Conservation (phyloP, 108 stramenopile species). For the Cyclotella kingstonii region DNA sequence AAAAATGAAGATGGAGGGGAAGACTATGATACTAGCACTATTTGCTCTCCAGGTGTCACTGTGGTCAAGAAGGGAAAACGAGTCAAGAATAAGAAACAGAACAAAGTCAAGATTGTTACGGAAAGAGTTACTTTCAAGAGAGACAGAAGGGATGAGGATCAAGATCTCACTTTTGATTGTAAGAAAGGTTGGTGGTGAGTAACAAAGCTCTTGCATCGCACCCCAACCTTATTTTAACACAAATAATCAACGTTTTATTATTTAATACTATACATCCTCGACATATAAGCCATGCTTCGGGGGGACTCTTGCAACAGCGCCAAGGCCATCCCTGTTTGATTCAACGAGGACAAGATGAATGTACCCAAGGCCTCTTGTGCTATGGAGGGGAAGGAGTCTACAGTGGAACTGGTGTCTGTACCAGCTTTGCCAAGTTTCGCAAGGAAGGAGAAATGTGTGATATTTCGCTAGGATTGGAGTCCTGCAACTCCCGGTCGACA, state of each 20-base stretch:
- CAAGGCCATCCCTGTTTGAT: constrained; percentile 9
- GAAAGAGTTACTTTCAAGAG: constrained; percentile 7
- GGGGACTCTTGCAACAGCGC: neutral
- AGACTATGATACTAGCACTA: constrained; percentile 3
- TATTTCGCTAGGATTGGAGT: constrained; percentile 5
- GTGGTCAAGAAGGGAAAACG: constrained; percentile 10
- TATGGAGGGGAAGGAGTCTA: constrained; percentile 3
- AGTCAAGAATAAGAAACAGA: neutral
- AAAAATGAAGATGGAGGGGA: neutral
- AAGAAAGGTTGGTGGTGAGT: constrained; percentile 26
- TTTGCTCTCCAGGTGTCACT: constrained; percentile 15
- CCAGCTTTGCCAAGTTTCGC: neutral
- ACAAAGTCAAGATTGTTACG: neutral
- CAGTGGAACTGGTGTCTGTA: neutral
- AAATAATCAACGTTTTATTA: neutral
- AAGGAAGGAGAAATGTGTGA: constrained; percentile 5
- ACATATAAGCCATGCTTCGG: constrained; percentile 1
- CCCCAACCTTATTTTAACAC: neutral
- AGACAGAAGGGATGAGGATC: neutral
- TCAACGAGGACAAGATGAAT: constrained; percentile 11
- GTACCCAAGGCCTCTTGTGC: constrained; percentile 1
- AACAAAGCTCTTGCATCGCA: neutral
- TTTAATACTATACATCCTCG: neutral
- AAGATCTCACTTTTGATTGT: constrained; percentile 4
- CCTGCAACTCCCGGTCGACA: neutral